Evolutionary conservation across 192 early-diverging fungal species (phyloP), one percentile per base, ranked within the genome.

Genomic region (Podila horticola): DNA sequence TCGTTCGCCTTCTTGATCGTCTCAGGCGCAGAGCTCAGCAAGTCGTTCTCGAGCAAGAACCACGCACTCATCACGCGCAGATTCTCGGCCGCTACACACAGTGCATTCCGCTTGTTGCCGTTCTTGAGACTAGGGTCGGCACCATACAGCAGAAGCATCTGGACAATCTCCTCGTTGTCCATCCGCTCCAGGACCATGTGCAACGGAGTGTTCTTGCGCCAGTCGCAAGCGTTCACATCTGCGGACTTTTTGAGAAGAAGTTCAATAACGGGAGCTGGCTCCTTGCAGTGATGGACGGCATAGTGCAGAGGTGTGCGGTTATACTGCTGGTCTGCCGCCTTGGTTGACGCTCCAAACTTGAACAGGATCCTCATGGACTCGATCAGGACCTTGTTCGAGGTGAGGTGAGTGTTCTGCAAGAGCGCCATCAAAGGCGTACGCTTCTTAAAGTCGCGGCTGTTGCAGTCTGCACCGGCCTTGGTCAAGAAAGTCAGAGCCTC

Each of bases 11-110:
- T 72, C 67, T 83, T 76, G 82, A 83, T 72, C 31, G 74, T 76
- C 7, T 76, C 74, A 2, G 82, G 82, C 5, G 70, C 41, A 15
- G 82, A 83, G n/a, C 69, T 72, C 71, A 76, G 34, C 48, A 83
- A 29, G 38, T 83, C 82, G 66, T 83, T 75, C 66, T 83, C 82
- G 50, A 83, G 36, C 62, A 83, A 50, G 67, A 76, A 83, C 74
- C 74, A 76, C 17, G 82, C 82, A 36, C 77, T 81, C 77, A 81
- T 81, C 61, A 81, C 77, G 6, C 77, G 30, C 30, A 81, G 60
- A n/a, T 81, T 73, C 28, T 81, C 77, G 10, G 77, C 77, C 4
- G 77, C 77, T 0, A 81, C 77, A 45, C 71, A 73, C 5, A 81
- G 48, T 6, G 71, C 77, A 55, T 81, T 81, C 29, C 71, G 59